These are phyloP conservation scores for Acacia pycnantha DNA, from an alignment of 331 rosid species.

Conservation along the genomic window DNA sequence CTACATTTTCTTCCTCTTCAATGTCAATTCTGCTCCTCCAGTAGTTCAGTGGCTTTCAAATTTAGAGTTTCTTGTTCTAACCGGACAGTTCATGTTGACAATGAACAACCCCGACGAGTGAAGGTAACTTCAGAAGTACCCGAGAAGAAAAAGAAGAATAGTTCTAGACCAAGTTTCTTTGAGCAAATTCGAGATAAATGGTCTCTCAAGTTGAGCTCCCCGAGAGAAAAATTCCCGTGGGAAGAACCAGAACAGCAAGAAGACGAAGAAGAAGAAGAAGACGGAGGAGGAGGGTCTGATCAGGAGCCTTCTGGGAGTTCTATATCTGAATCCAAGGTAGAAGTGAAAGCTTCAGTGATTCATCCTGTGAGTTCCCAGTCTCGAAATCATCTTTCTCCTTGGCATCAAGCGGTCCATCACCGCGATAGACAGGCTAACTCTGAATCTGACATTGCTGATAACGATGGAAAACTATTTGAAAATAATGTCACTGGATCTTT, in stretches of 20 bases:
- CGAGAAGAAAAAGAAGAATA: conserved; percentile 50
- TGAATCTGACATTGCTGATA: conserved; percentile 27
- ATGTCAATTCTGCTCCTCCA: conserved; percentile 8
- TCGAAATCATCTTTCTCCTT: conserved; percentile 59
- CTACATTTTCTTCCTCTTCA: conserved; percentile 40
- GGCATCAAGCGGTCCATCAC: conserved; percentile 57
- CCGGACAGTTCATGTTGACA: conserved; percentile 35
- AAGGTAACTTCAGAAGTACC: conserved; percentile 40
- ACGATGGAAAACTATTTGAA: not conserved
- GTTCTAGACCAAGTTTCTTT: conserved; percentile 68
- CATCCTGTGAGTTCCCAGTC: conserved; percentile 34
- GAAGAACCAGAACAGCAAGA: conserved; percentile 37
- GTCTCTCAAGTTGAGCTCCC: conserved; percentile 60
- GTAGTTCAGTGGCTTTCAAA: conserved; percentile 23
- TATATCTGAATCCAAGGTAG: not conserved
- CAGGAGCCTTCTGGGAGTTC: conserved; percentile 17
- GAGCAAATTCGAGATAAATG: conserved; percentile 76
- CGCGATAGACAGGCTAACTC: conserved; percentile 17
- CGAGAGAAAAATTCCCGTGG: conserved; percentile 79
- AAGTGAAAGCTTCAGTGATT: conserved; percentile 26
- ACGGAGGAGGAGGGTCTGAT: conserved; percentile 1
- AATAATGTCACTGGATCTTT: conserved; percentile 3
- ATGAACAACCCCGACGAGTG: conserved; percentile 43
- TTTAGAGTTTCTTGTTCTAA: conserved; percentile 60
- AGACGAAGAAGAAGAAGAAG: not conserved